phyloP scores from a whole-genome alignment of 2,329 filamentous ascomycete species.

The Fusarium verticillioides region DNA sequence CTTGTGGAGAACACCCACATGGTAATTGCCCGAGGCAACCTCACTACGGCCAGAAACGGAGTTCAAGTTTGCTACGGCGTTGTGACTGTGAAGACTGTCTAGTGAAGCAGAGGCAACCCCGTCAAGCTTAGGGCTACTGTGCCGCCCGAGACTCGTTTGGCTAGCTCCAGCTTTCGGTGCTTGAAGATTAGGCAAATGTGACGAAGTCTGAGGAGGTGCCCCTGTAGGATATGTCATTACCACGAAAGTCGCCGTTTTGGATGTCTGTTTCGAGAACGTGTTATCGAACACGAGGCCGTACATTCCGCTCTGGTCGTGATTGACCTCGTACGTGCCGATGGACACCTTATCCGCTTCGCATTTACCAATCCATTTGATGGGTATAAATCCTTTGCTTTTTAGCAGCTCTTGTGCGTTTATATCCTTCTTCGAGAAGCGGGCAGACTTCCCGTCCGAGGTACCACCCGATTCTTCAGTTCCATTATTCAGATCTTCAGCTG shows the following conservation, averaged over 20 bases:
- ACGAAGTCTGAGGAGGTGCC: constrained; percentile 77
- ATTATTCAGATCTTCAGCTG: constrained; percentile 56
- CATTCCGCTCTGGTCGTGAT: constrained; percentile 81
- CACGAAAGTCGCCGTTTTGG: constrained; percentile 95
- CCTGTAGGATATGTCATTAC: constrained; percentile 92
- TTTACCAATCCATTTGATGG: constrained; percentile 89
- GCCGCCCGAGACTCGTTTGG: constrained; percentile 63
- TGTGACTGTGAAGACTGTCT: constrained; percentile 69
- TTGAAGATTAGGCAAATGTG: constrained; percentile 72
- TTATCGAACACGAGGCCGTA: constrained; percentile 98
- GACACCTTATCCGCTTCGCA: constrained; percentile 97
- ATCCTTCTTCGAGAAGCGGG: constrained; percentile 66
- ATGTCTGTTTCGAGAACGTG: constrained; percentile 94
- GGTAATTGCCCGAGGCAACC: constrained; percentile 66
- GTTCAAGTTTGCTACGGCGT: constrained; percentile 54
- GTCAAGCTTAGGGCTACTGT: constrained; percentile 57
- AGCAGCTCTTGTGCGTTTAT: constrained; percentile 71
- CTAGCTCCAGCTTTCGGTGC: constrained; percentile 53
- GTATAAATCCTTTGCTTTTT: constrained; percentile 73
- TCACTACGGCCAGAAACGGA: constrained; percentile 66
- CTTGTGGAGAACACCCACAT: constrained; percentile 89
- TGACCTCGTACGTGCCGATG: constrained; percentile 87
- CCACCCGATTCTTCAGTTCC: constrained; percentile 60
- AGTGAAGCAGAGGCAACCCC: constrained; percentile 64
- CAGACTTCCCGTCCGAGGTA: constrained; percentile 57